These are phyloP conservation scores for Penicillium mononematosum DNA, from an alignment of 495 filamentous ascomycete genomes.

Conservation along the genomic window DNA sequence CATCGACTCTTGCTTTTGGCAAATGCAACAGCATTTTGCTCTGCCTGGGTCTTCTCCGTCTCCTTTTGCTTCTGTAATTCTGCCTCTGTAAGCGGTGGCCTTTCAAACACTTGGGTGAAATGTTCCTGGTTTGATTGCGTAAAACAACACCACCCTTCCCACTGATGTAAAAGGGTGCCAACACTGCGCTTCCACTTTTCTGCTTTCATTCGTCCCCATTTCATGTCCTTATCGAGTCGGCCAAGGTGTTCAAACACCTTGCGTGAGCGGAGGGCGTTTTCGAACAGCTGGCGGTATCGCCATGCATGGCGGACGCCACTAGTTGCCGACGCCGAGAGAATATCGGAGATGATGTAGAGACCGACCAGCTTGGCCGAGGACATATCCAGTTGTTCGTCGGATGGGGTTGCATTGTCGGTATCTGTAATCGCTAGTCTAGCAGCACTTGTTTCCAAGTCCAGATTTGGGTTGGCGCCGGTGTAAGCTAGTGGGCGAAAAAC, in stretches of 20 bases:
- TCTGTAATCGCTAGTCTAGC: constrained; percentile 18
- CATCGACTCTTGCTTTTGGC: constrained; percentile 60
- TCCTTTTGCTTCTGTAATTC: constrained; percentile 51
- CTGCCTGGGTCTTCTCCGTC: constrained; percentile 50
- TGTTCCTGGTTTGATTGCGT: constrained; percentile 69
- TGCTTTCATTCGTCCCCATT: constrained; percentile 79
- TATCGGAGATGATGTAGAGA: constrained; percentile 84
- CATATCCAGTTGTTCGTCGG: constrained; percentile 57
- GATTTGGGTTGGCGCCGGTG: constrained; percentile 58
- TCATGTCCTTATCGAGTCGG: constrained; percentile 67
- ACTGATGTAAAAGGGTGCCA: constrained; percentile 66
- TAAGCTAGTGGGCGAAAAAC: constrained; percentile 67
- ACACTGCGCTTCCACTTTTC: constrained; percentile 92
- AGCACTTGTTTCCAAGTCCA: constrained; percentile 38
- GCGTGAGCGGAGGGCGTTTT: constrained; percentile 64
- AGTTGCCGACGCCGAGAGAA: constrained; percentile 79
- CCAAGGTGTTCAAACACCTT: constrained; percentile 82
- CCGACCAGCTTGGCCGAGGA: constrained; percentile 76
- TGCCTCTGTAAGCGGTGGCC: constrained; percentile 61
- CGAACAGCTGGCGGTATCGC: constrained; percentile 87
- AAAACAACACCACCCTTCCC: constrained; percentile 92
- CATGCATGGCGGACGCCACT: constrained; percentile 84
- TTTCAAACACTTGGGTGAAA: constrained; percentile 71
- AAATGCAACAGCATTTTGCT: constrained; percentile 36
- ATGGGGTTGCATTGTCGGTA: constrained; percentile 18